Base-by-base conservation (phyloP, 257 asterid species). In the Forsythia viridissima region DNA sequence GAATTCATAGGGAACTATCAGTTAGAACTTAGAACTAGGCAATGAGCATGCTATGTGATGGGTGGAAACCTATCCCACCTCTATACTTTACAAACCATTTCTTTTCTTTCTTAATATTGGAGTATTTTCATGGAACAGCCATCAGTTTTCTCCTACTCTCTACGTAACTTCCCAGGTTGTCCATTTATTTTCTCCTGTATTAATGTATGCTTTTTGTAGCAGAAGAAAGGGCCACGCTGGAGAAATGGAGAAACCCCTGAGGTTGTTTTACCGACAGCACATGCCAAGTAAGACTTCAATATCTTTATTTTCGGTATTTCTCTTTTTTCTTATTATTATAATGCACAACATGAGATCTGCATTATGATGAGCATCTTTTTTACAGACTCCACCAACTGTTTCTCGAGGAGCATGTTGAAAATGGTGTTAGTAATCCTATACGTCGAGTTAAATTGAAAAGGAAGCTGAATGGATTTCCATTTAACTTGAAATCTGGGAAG, bases 311-410 rank as follows among this genome's bases (percentile, higher is more conserved):
- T 67, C 66, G n/a, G 24, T 55, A 68, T 55, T 57, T 66, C n/a
- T 71, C 39, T 75, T 38, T 34, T 40, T 76, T 70, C 66, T 61
- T 61, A 61, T 72, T 72, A 59, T 61, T 76, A 59, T 71, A 44
- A 61, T 78, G 43, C 21, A 46, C 30, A 57, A 16, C 57, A 79
- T 55, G 3, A 36, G 70, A 74, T 66, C 39, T 71, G 55, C 65
- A 16, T 57, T 46, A 57, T 8, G 18, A 81, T 78, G 67, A 59
- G 30, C 40, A 73, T 88, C 75, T 46, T 39, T 80, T 75, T 81
- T 75, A 78, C 92, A 95, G 99, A 83, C 98, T 93, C 79, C 98
- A 91, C 82, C 96, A 92, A 81, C 85, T 94, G 84, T 93, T 94
- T 63, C 74, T 89, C 87, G 93, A 91, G 88, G 99, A 94, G 84